Evolutionary conservation across 139 green algal genomes (phyloP).

Genomic region (Coelastrella sp.): DNA sequence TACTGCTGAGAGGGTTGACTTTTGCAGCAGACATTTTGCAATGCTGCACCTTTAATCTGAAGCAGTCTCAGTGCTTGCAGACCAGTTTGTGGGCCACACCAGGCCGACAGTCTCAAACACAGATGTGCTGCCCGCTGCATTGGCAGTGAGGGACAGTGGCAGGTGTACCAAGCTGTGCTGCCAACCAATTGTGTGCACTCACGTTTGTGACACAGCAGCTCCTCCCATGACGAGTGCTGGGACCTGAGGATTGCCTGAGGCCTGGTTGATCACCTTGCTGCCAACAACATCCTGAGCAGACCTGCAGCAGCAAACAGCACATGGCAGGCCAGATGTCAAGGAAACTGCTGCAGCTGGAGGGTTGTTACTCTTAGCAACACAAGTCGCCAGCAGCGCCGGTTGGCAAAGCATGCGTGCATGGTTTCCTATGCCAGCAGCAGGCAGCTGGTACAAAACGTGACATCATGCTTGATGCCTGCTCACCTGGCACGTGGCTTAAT

Average conservation of each 20-base stretch:
- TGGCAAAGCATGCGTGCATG: neutral
- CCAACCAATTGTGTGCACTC: neutral
- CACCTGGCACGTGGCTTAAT: neutral
- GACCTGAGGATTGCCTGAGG: neutral
- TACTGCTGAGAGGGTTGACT: too few relatives aligned
- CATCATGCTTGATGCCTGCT: neutral
- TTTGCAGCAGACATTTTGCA: too few relatives aligned
- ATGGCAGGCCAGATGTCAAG: neutral
- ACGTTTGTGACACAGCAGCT: neutral
- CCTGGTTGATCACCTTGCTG: neutral
- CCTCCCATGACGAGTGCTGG: neutral
- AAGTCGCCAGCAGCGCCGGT: neutral
- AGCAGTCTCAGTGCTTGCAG: too few relatives aligned
- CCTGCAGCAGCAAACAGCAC: neutral
- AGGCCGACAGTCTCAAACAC: too few relatives aligned
- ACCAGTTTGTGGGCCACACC: too few relatives aligned
- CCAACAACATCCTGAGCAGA: neutral
- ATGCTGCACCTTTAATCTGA: too few relatives aligned
- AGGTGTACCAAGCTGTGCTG: neutral
- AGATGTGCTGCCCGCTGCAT: neutral
- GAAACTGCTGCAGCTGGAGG: too few relatives aligned
- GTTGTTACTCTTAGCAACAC: too few relatives aligned
- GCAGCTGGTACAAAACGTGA: neutral
- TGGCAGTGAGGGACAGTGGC: neutral
- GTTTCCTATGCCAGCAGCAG: neutral